Evolutionary conservation across 768 basidiomycete species (phyloP).

Genomic region (Lactarius tabidus): DNA sequence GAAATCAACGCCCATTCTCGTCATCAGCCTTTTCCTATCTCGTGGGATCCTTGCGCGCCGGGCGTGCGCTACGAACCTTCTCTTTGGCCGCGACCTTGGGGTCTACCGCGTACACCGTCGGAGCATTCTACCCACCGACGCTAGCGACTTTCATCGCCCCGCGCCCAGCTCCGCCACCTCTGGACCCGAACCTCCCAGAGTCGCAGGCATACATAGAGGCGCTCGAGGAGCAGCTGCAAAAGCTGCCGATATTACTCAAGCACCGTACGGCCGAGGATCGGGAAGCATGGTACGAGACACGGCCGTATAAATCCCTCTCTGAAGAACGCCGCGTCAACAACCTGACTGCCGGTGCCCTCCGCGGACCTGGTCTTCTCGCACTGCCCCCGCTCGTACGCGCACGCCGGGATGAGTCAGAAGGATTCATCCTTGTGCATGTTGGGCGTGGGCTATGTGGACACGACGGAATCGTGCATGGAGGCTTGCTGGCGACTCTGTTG

Average conservation of each 20-base stretch:
- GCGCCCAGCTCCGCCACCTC: slow-evolving; percentile 69
- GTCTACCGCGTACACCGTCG: slow-evolving; percentile 42
- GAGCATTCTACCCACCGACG: slow-evolving; percentile 68
- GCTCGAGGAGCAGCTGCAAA: slow-evolving; percentile 67
- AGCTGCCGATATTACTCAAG: slow-evolving; percentile 52
- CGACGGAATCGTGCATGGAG: slow-evolving; percentile 94
- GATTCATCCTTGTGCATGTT: slow-evolving; percentile 68
- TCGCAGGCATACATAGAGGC: slow-evolving; percentile 52
- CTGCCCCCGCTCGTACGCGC: slow-evolving; percentile 73
- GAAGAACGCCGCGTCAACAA: slow-evolving; percentile 76
- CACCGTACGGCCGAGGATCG: slow-evolving; percentile 49
- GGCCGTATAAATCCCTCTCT: slow-evolving; percentile 68
- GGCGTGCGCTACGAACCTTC: slow-evolving; percentile 5
- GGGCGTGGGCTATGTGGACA: slow-evolving; percentile 88
- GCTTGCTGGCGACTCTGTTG: slow-evolving; percentile 81
- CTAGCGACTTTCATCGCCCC: slow-evolving; percentile 70
- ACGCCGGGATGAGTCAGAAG: slow-evolving; percentile 71
- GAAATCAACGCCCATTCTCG: not conserved
- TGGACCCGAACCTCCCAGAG: slow-evolving; percentile 51
- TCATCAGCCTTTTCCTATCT: slow-evolving; percentile 7
- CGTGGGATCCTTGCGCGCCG: not conserved
- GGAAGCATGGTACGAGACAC: slow-evolving; percentile 68
- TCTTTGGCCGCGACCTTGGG: slow-evolving; percentile 15
- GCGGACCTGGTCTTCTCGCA: slow-evolving; percentile 84
- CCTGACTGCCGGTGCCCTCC: slow-evolving; percentile 78